Base-by-base conservation (phyloP, 495 filamentous ascomycete species). In the Cryomyces antarcticus region DNA sequence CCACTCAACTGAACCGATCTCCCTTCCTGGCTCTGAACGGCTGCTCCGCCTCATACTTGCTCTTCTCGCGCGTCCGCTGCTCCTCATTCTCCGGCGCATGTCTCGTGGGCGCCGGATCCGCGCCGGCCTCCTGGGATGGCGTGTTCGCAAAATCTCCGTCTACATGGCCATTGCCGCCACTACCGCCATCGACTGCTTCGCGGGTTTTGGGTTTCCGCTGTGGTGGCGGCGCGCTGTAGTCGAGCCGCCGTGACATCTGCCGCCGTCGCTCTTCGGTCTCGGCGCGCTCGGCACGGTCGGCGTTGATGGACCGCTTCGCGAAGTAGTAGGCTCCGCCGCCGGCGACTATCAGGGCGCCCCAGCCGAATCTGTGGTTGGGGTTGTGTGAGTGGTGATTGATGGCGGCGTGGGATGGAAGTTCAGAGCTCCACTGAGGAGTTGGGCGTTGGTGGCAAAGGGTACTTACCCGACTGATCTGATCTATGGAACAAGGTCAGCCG, bases 291-390 rank as follows among this genome's bases (percentile, higher is more conserved):
- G 71, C 68, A 35, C 85, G 80, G 62, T 93, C 82, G 49, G 80
- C 81, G 52, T 95, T 88, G 68, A 97, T 87, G 58, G 77, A 79
- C 50, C 76, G 69, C 68, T 97, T 97, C 43, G 89, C 92, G 60
- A 93, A 94, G 65, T 83, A 83, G 70, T 97, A 97, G 48, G 89
- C 85, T 42, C 73, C 87, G 54, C 82, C 89, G 55, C 87, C 89
- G 44, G 81, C 79, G 52, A 82, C 61, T 50, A 82, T 83, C 43
- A 96, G 77, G 46, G 77, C 61, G 41, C 80, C 86, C 88, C 82
- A 93, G 50, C 88, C 88, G 52, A 61, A 63, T 50, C 56, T 54
- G 38, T 31, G 9, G 9, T 39, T 1, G n/a, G 9, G 38, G 7
- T 39, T 39, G 33, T 35, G 33, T 35, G 33, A 35, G 33, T 35